Evolutionary conservation across 768 basidiomycete genomes (phyloP).

Genomic region (Hypholoma fasciculare): DNA sequence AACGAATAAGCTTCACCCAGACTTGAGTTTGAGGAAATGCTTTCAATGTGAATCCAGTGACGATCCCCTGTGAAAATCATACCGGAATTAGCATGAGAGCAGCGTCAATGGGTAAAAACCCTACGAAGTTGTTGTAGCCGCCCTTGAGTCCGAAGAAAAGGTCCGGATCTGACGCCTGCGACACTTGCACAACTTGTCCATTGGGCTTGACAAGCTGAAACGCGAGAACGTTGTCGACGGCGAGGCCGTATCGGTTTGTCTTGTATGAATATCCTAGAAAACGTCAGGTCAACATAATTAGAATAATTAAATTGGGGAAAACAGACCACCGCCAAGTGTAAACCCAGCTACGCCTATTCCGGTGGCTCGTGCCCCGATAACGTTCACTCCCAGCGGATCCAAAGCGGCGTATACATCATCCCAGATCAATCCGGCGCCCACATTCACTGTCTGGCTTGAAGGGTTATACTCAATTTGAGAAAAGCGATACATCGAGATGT

Average conservation of each 20-base stretch:
- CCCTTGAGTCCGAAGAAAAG: conserved; percentile 8
- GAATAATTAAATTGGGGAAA: no score
- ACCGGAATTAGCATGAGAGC: not conserved
- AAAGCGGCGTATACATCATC: conserved; percentile 62
- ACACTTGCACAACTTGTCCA: conserved; percentile 5
- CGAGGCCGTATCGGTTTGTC: conserved; percentile 43
- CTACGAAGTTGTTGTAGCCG: conserved; percentile 6
- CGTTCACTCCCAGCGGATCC: conserved; percentile 45
- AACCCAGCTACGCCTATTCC: conserved; percentile 64
- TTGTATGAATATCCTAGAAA: conserved; percentile 62
- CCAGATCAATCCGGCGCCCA: conserved; percentile 56
- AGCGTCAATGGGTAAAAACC: not conserved
- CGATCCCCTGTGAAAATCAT: conserved; percentile 34
- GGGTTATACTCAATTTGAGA: conserved; percentile 42
- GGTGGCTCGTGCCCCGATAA: conserved; percentile 58
- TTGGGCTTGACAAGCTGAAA: conserved; percentile 7
- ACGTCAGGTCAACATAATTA: not conserved
- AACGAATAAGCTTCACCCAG: conserved; percentile 15
- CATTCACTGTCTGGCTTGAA: conserved; percentile 33
- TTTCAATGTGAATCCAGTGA: conserved; percentile 46
- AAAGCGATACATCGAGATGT: conserved; percentile 55
- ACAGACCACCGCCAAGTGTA: conserved; percentile 54
- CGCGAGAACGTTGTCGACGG: conserved; percentile 5
- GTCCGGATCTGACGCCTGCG: conserved; percentile 3
- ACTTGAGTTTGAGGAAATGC: conserved; percentile 38